phyloP scores from a whole-genome alignment of 139 green algal genomes.

The Chlamydomonas urium region DNA sequence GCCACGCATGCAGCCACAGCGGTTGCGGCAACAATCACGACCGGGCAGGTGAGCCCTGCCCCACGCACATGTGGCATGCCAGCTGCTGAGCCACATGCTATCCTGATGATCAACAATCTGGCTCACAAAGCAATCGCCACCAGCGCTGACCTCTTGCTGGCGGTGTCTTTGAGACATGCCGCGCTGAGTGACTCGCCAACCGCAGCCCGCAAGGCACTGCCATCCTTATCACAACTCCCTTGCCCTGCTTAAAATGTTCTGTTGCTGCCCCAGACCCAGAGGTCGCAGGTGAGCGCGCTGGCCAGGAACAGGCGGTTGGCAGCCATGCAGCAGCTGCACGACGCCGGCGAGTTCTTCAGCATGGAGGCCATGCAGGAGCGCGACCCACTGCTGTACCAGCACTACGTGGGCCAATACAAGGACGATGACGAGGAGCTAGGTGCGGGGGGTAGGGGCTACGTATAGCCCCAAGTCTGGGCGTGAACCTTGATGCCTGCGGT shows the following conservation, averaged over 20 bases:
- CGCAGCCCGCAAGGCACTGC: background rate
- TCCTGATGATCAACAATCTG: too few relatives aligned
- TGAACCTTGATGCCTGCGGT: too few relatives aligned
- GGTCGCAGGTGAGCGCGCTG: background rate
- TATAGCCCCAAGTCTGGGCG: too few relatives aligned
- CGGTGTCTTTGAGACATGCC: background rate
- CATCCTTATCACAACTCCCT: background rate
- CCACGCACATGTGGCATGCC: too few relatives aligned
- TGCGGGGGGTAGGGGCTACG: too few relatives aligned
- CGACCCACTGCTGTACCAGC: conserved; percentile 62
- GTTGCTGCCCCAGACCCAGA: background rate
- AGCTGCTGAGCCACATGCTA: too few relatives aligned
- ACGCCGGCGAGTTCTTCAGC: conserved; percentile 60
- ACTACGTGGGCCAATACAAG: conserved; percentile 50
- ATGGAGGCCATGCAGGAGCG: conserved; percentile 62
- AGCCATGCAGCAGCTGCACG: conserved; percentile 47
- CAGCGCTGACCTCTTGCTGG: background rate
- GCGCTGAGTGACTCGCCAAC: background rate
- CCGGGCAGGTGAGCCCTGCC: too few relatives aligned
- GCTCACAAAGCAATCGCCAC: too few relatives aligned
- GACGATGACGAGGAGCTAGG: too few relatives aligned
- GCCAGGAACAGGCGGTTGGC: conserved; percentile 66
- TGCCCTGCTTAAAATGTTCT: background rate
- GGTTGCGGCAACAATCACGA: too few relatives aligned
- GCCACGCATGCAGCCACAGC: too few relatives aligned